Evolutionary conservation across 139 green algal species (phyloP), one percentile per base, ranked within the genome.

Genomic region (Diplosphaera chodatii): DNA sequence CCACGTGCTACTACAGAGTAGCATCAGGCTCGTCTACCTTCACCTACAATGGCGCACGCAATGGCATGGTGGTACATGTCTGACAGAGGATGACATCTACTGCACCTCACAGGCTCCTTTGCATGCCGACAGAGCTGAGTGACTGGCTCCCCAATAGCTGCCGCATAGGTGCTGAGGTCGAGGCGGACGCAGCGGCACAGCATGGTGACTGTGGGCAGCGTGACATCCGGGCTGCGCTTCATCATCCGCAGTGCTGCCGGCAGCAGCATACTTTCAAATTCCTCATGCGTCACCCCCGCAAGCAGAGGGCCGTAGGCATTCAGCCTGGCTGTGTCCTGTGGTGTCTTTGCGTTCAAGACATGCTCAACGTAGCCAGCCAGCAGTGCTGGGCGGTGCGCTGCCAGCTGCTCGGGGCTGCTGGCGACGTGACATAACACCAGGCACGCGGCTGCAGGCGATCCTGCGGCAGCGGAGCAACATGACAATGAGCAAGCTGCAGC

Each of bases 181-280:
- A 83, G 21, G 63, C 64, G 25, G n/a, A 90, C 4, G 1, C 31
- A 28, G 0, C 18, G 4, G 37, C 91, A 71, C 34, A 89, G 29
- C 0, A 37, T 65, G 0, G 77, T 75, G 0, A 85, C 32, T 0
- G 73, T 76, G 3, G 70, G 41, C 37, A 96, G 75, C 1, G 85
- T 82, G 0, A 79, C 74, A 56, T 96, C 91, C 8, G 91, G 87
- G 37, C 84, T 88, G 64, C 91, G 81, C 63, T 88, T 86, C 32
- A 91, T 74, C 67, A 85, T 85, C 40, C 83, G 82, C 34, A 68
- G 69, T 1, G 83, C 56, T 13, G 83, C 78, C 28, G 91, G 91
- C 63, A 93, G 67, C 32, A 96, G 33, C 55, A 74, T 74, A 13
- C n/a, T 56, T 1, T 18, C 64, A 4, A 93, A 77, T 31, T 92